These are phyloP conservation scores for Aspergillus funiculosus DNA, from an alignment of 495 filamentous ascomycete genomes.

Conservation along the genomic window DNA sequence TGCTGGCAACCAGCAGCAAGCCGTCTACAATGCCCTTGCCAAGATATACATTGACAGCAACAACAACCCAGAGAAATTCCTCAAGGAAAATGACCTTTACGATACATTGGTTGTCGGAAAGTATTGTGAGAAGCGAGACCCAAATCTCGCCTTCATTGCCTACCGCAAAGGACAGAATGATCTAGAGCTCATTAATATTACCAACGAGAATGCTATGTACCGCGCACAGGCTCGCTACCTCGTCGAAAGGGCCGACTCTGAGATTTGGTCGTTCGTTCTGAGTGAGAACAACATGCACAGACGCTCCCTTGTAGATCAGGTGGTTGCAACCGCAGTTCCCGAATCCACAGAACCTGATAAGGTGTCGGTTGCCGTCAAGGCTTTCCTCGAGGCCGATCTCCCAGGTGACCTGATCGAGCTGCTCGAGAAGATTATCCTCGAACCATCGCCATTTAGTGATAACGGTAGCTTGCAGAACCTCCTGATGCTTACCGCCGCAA, in stretches of 20 bases:
- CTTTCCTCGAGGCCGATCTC: slow-evolving; percentile 84
- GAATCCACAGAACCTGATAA: slow-evolving; percentile 91
- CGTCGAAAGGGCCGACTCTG: slow-evolving; percentile 78
- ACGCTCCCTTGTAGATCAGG: slow-evolving; percentile 89
- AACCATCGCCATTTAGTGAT: slow-evolving; percentile 95
- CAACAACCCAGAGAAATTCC: slow-evolving; percentile 97
- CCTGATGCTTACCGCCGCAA: slow-evolving; percentile 93
- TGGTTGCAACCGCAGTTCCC: slow-evolving; percentile 92
- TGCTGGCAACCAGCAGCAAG: slow-evolving; percentile 92
- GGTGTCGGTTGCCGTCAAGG: slow-evolving; percentile 89
- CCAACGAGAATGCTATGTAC: slow-evolving; percentile 99
- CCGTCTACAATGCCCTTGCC: slow-evolving; percentile 94
- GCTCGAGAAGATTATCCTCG: slow-evolving; percentile 97
- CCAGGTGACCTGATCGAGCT: slow-evolving; percentile 95
- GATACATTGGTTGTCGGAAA: slow-evolving; percentile 90
- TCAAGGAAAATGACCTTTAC: slow-evolving; percentile 97
- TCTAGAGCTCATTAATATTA: slow-evolving; percentile 92
- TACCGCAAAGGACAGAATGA: slow-evolving; percentile 98
- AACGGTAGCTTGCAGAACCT: slow-evolving; percentile 95
- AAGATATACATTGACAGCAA: slow-evolving; percentile 99
- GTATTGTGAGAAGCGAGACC: slow-evolving; percentile 98
- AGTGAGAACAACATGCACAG: slow-evolving; percentile 94
- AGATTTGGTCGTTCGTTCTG: slow-evolving; percentile 92
- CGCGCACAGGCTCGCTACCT: slow-evolving; percentile 93
- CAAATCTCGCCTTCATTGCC: slow-evolving; percentile 91